Evolutionary conservation across 106 monocot genomes (phyloP), one percentile per base, ranked within the genome.

Genomic region (Allium fistulosum): DNA sequence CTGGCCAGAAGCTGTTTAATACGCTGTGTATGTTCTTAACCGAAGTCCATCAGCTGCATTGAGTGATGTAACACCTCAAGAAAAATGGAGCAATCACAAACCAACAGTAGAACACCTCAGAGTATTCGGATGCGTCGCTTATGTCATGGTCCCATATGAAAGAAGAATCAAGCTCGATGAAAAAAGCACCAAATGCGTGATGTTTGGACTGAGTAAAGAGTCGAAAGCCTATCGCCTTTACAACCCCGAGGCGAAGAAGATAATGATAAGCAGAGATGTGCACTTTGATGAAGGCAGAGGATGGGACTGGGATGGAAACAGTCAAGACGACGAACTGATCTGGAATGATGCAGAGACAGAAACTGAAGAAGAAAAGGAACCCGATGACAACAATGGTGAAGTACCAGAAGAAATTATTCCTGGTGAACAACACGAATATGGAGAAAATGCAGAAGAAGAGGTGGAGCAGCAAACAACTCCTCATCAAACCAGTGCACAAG

Each of bases 181-280:
- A 22, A 22, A 22, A 1, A 22, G 22, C 22, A 22, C 22, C 1
- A 22, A 22, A 22, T 22, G 22, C 22, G 22, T 22, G 1, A 22
- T 22, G 22, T 22, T 22, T 22, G 22, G 22, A 22, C 22, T 22
- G 22, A 66, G 66, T 49, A 28, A 66, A n/a, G 15, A 66, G 18
- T 66, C 66, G 8, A 66, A 66, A 49, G 66, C 47, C 15, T 66
- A 66, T 49, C 48, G 47, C 15, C 48, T 66, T 3, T 66, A 66
- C 9, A 17, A 66, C 22, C 22, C 22, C 22, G 1, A 22, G 22
- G 1, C 22, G 22, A 22, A 22, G 22, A 22, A 22, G 22, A 22
- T 22, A 22, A 22, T 22, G 22, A 22, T 22, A 22, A 22, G 22
- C 22, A 22, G 22, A 22, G 22, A 22, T 22, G 22, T 22, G 22